These are phyloP conservation scores for Prototheca cutis DNA, from an alignment of 163 green algal species.

Conservation along the genomic window DNA sequence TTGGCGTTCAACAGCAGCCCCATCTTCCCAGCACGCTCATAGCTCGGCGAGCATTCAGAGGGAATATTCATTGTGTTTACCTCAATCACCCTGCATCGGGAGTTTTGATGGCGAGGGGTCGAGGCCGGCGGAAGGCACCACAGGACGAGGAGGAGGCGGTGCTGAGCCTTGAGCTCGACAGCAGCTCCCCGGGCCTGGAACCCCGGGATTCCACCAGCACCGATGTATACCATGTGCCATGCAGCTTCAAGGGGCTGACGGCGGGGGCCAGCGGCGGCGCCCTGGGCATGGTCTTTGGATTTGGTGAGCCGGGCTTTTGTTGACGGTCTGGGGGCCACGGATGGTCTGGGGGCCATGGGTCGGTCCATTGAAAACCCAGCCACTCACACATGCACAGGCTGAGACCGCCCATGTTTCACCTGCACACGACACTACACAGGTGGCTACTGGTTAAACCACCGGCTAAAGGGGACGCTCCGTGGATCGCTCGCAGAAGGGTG, in stretches of 20 bases:
- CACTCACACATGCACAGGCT: no score
- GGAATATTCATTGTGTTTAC: no score
- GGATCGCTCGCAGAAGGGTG: constrained; percentile 16
- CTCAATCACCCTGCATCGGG: no score
- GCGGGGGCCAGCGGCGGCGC: constrained; percentile 27
- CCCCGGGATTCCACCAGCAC: background rate
- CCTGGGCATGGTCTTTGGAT: constrained; percentile 38
- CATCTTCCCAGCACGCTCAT: no score
- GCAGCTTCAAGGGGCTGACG: constrained; percentile 22
- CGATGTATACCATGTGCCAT: constrained; percentile 14
- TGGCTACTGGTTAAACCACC: constrained; percentile 24
- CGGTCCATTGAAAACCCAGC: no score
- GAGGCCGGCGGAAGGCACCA: no score
- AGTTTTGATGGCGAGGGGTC: no score
- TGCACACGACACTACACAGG: constrained; percentile 5
- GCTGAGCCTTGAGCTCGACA: constrained; percentile 12
- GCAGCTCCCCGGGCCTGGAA: background rate
- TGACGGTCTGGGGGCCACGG: no score
- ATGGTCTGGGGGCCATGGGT: no score
- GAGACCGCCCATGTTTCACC: no score
- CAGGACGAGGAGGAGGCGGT: constrained; percentile 4
- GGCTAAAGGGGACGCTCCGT: constrained; percentile 11
- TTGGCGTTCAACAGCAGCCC: no score
- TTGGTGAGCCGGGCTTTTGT: constrained; percentile 19
- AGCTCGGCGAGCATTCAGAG: no score